Conservation (phyloP, 2,329 filamentous ascomycete species). For the Apiospora saccharicola region DNA sequence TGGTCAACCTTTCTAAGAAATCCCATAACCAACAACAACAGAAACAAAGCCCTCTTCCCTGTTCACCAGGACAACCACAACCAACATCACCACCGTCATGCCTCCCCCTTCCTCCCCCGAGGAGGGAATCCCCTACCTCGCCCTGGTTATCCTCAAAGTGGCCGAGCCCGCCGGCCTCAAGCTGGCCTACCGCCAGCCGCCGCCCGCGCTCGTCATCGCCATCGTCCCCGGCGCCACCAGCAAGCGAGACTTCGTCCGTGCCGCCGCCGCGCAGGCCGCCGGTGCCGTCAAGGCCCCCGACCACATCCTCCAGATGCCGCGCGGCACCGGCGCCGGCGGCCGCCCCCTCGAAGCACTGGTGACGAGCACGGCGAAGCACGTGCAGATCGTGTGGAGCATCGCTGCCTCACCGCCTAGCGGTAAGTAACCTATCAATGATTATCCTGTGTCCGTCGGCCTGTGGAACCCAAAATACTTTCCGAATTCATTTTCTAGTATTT, state of each 20-base stretch:
- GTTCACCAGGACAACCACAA: not conserved
- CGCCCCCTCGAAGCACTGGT: not conserved
- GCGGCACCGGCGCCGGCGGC: not conserved
- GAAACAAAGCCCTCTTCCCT: not conserved
- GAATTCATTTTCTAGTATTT: no score
- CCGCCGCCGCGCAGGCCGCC: not conserved
- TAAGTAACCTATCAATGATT: not conserved
- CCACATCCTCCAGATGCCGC: slow-evolving; percentile 2
- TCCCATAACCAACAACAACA: not conserved
- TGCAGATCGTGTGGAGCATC: not conserved
- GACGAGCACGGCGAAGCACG: not conserved
- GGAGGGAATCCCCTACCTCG: not conserved
- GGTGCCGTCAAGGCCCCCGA: not conserved
- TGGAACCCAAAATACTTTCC: no score
- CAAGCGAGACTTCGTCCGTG: slow-evolving; percentile 14
- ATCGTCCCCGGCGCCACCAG: not conserved
- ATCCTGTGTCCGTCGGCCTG: not conserved
- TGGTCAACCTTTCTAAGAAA: not conserved
- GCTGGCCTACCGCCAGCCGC: not conserved
- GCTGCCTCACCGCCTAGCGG: not conserved
- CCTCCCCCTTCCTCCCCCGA: not conserved
- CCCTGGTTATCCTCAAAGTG: not conserved
- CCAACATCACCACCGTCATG: not conserved
- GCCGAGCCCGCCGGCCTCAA: not conserved
- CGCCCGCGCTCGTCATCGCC: not conserved